Base-by-base conservation (phyloP, 495 filamentous ascomycete genomes). In the Rhizodiscina lignyota region DNA sequence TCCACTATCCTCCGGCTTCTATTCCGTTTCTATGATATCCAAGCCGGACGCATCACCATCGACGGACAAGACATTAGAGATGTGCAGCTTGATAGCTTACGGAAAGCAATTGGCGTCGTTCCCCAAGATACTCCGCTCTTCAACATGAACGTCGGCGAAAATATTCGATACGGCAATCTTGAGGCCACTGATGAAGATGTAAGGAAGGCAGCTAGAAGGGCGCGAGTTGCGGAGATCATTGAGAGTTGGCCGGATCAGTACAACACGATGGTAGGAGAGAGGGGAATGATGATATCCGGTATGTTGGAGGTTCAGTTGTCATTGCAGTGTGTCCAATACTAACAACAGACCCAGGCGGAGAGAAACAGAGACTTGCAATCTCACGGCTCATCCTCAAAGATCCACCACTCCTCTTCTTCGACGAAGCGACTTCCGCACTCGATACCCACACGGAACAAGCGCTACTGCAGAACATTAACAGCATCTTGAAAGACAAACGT, bases 81-180 rank as follows among this genome's bases (percentile, higher is more conserved):
- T 38, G 77, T 97, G 5, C 75, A 63, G 3, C 54, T 91, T 10
- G 79, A 92, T 21, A 89, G 82, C 20, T 60, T 97, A 5, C 73
- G 89, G 15, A 75, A 74, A 49, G 62, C 77, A 2, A 94, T 97
- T 51, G 89, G 91, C 15, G 89, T 97, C 4, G 89, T 97, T 1
- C 89, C 91, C 2, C 91, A 97, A 54, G 91, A 96, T 52, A 96
- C 89, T 0, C 86, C 91, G 2, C 60, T 97, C 2, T 96, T 97
- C 60, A 97, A 97, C 52, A 80, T 92, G 51, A 85, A 83, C 0
- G 84, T 97, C 30, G 78, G 79, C 45, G 82, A 94, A 45, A 97
- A 97, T 52, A 94, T 97, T 49, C 76, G 70, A 39, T 97, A 97
- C 53, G 89, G 91, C n/a, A 71, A 81, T 39, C 66, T 96, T 41